Base-by-base conservation (phyloP, 2,329 filamentous ascomycete genomes). In the Ophiostoma sp. region DNA sequence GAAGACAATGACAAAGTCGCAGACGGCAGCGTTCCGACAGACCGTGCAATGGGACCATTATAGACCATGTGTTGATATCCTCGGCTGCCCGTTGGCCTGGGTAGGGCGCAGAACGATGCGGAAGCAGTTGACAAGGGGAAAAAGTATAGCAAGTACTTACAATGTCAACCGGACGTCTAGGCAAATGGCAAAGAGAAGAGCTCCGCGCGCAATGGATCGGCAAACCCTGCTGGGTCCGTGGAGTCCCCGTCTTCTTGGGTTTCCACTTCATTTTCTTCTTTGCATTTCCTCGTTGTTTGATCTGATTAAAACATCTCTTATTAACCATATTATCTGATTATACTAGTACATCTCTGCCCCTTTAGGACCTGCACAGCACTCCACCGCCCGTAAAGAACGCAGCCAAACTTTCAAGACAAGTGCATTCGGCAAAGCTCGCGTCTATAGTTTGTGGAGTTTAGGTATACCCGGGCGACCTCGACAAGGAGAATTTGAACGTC, bases 81-180 rank as follows among this genome's bases (percentile, higher is more conserved):
- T 55, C 49, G 49, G 49, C 18, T 55, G n/a, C 49, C 49, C 49
- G 49, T 55, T 55, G 49, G 49, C 18, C 27, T 55, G 49, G n/a
- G 3, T 11, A 18, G 6, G 18, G n/a, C n/a, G 49, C 27, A 27
- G n/a, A 16, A 8, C 18, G 27, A 9, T 5, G n/a, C 49, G 49
- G 49, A 18, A 52, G 27, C 27, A 18, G 7, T 52, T 52, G 49
- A 55, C 49, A 27, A 11, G 8, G 11, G n/a, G 49, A 27, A 55
- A 55, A 27, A 55, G n/a, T 9, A 8, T 9, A 55, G 14, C 18
- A 55, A 9, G 27, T 14, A 55, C 27, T 27, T 27, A 27, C 27
- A 27, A 27, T 27, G 27, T 27, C 27, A 27, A 27, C 27, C 27
- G 27, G 2, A 27, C 1, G 27, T 27, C 27, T 27, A 27, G 27